A percentile compares a stretch with the other conserved stretches of the same genome.
These are phyloP conservation scores for Penicillium sp. DNA, from an alignment of 2,329 filamentous ascomycete genomes.

Conservation along the genomic window DNA sequence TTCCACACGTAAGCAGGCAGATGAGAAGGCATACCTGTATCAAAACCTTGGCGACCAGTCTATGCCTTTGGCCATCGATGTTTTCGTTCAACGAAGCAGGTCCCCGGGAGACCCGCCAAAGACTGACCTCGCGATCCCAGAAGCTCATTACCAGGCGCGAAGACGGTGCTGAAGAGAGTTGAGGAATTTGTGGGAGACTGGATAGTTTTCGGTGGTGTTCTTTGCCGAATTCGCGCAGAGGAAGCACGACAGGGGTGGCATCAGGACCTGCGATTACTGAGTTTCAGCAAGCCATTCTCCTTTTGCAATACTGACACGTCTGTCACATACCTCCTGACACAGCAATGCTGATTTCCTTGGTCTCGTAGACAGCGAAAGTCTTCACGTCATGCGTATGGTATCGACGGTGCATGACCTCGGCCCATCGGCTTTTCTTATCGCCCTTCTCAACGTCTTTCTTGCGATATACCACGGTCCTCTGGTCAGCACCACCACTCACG, in stretches of 20 bases:
- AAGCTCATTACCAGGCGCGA: constrained; percentile 77
- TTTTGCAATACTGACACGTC: neutral
- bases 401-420: constrained; percentile 74
- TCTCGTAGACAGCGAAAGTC: constrained; percentile 84
- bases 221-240: constrained; percentile 67
- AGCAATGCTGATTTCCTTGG: constrained; percentile 72
- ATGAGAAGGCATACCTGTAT: constrained; percentile 36
- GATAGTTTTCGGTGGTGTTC: constrained; percentile 78
- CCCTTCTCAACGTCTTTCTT: constrained; percentile 47
- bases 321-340: constrained; percentile 72
- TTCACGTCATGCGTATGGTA: constrained; percentile 96
- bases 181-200: constrained; percentile 73
- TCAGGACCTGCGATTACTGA: constrained; percentile 61
- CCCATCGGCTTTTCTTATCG: constrained; percentile 62
- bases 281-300: constrained; percentile 25
- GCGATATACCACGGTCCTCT: constrained; percentile 76
- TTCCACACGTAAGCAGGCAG: neutral
- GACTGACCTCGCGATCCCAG: constrained; percentile 82
- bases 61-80: constrained; percentile 32
- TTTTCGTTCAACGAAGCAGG: constrained; percentile 44
- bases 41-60: constrained; percentile 62
- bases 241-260: constrained; percentile 73
- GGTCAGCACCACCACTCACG: constrained; percentile 86
- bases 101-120: constrained; percentile 61
- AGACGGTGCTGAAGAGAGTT: constrained; percentile 64